phyloP scores from a whole-genome alignment of 23 red algal genomes.

The Gracilaria gracilis region DNA sequence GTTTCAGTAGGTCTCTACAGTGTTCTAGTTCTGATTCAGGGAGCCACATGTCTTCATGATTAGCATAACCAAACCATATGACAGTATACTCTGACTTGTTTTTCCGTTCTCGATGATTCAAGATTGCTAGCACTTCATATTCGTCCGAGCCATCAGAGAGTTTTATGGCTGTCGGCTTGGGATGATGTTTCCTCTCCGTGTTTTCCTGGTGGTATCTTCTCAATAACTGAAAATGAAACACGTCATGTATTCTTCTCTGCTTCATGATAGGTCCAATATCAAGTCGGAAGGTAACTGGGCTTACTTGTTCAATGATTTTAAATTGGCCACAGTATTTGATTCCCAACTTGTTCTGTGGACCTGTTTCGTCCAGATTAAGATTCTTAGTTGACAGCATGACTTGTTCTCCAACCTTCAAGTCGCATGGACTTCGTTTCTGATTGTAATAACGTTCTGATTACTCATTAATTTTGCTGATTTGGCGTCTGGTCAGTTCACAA shows the following conservation, averaged over 20 bases:
- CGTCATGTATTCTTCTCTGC: background rate
- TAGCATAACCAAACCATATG: no score
- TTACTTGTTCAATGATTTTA: constrained; percentile 31
- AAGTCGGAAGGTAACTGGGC: background rate
- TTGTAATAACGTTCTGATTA: background rate
- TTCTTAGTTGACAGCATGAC: constrained; percentile 19
- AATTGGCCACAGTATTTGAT: constrained; percentile 20
- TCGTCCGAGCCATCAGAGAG: background rate
- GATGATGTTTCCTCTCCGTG: background rate
- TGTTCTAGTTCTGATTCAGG: no score
- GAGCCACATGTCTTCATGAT: no score
- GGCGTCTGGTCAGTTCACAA: background rate
- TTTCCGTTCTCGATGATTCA: background rate
- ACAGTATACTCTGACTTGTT: no score
- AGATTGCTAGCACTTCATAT: background rate
- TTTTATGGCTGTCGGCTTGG: background rate
- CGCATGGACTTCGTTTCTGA: background rate
- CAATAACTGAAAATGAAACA: background rate
- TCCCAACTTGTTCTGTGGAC: background rate
- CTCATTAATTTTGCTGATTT: background rate
- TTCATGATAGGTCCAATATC: background rate
- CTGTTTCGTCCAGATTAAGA: background rate
- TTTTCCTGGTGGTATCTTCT: background rate
- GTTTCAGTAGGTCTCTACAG: no score
- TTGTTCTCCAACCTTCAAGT: background rate